Evolutionary conservation across 495 filamentous ascomycete genomes (phyloP).

Genomic region (Hypomontagnella monticulosa): DNA sequence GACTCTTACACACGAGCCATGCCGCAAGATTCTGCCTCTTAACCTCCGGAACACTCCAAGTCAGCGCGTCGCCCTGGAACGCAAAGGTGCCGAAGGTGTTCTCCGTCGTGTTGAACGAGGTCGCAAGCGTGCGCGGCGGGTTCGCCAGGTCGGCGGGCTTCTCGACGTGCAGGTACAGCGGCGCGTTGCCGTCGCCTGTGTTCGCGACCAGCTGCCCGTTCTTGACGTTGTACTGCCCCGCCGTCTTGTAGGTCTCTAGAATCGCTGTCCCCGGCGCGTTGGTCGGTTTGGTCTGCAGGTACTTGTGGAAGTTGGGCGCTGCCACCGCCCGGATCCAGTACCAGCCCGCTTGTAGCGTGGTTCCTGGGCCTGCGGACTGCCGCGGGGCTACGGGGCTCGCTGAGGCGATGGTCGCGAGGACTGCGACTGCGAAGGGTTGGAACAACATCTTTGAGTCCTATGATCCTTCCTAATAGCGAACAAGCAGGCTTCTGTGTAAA

Average conservation of each 20-base stretch:
- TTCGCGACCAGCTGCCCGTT: slow-evolving; percentile 67
- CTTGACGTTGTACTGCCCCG: slow-evolving; percentile 68
- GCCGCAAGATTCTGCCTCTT: slow-evolving; percentile 64
- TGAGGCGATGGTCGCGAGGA: slow-evolving; percentile 10
- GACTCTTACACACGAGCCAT: slow-evolving; percentile 65
- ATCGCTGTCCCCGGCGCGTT: slow-evolving; percentile 60
- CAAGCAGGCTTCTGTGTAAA: background rate
- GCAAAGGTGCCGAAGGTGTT: slow-evolving; percentile 67
- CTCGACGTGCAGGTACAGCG: slow-evolving; percentile 58
- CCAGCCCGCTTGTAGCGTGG: slow-evolving; percentile 60
- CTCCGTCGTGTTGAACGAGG: slow-evolving; percentile 60
- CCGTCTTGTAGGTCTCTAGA: slow-evolving; percentile 62
- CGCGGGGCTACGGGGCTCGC: slow-evolving; percentile 15
- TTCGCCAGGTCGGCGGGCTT: slow-evolving; percentile 58
- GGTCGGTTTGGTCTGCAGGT: slow-evolving; percentile 65
- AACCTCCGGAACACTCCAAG: slow-evolving; percentile 60
- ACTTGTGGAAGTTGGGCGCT: slow-evolving; percentile 70
- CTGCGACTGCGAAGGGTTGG: slow-evolving; percentile 4
- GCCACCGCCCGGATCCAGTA: slow-evolving; percentile 70
- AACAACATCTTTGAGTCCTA: slow-evolving; percentile 10
- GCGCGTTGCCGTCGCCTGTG: slow-evolving; percentile 47
- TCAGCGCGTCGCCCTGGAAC: slow-evolving; percentile 65
- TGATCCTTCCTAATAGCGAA: background rate
- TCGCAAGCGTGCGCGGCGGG: slow-evolving; percentile 53
- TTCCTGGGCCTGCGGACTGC: slow-evolving; percentile 33